Base-by-base conservation (phyloP, 116 monocot species). In the Phalaenopsis hybrid region DNA sequence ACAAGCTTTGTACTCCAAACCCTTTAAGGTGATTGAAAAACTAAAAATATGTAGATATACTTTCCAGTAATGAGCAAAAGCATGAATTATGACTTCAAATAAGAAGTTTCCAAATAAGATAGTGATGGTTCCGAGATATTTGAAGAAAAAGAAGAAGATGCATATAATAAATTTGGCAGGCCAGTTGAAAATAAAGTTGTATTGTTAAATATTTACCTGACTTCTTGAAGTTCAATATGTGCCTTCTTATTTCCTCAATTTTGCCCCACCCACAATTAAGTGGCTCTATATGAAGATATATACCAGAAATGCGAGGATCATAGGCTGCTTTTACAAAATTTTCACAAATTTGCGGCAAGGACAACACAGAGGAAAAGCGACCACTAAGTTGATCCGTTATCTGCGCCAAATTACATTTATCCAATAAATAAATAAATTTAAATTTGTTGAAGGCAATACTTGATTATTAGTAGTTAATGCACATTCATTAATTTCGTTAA, bases 241-340 rank as follows among this genome's bases (percentile, higher is more conserved):
- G 97, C 80, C 97, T 89, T 45, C 94, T 83, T 82, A 97, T 93
- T 83, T 97, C 97, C 78, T 97, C 97, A 75, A 94, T 72, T 88
- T 97, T 97, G 31, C 90, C 97, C 97, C 97, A 97, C 48, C 97
- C 97, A 85, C 97, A 97, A 5, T 80, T 88, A 49, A 97, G 92
- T 37, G 93, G 93, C 81, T 97, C 94, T 81, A 97, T 94, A 37
- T 97, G 94, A 61, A 97, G 88, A 85, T 97, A 97, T 77, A 93
- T 87, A 21, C 94, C 97, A 69, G 91, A 86, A 78, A 97, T 89
- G 33, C 97, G 94, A 76, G 97, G 94, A 89, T 97, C 97, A 90
- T 97, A 90, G 73, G 91, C 90, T 25, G 97, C 94, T 83, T 97
- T 97, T 5, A 77, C 84, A 82, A 97, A 89, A 81, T 94, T 97